Evolutionary conservation across 2,329 filamentous ascomycete species (phyloP).

Genomic region (Gaeumannomyces sp.): DNA sequence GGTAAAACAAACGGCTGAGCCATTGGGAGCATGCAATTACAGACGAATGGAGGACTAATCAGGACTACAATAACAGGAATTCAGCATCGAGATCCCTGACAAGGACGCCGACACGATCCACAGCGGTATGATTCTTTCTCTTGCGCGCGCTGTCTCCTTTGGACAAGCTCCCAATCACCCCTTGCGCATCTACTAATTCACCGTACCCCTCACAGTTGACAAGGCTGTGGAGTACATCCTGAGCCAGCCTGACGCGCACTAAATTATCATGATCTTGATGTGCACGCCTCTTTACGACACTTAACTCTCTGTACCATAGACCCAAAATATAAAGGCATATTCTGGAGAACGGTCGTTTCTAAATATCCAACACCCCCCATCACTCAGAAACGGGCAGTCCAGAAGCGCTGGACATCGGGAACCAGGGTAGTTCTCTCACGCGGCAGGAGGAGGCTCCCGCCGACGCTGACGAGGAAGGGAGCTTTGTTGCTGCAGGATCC

Average conservation of each 20-base stretch:
- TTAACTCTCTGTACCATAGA: constrained; percentile 14
- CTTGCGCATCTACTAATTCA: neutral
- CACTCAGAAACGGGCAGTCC: too few species aligned
- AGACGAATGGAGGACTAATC: constrained; percentile 14
- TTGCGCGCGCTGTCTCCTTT: too few species aligned
- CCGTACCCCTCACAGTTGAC: constrained; percentile 56
- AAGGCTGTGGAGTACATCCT: constrained; percentile 94
- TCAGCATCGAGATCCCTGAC: constrained; percentile 94
- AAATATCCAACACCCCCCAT: neutral
- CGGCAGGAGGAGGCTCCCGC: neutral
- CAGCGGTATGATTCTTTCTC: constrained; percentile 61
- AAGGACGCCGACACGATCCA: constrained; percentile 93
- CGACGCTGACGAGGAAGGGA: neutral
- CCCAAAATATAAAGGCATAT: constrained; percentile 9
- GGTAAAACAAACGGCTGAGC: constrained; percentile 39
- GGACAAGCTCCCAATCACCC: too few species aligned
- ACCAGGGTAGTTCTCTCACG: neutral
- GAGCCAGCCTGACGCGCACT: constrained; percentile 84
- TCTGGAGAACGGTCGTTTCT: neutral
- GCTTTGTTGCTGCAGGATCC: too few species aligned
- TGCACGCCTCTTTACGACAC: constrained; percentile 9
- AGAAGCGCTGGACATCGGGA: neutral
- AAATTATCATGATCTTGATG: constrained; percentile 20
- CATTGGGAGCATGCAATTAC: neutral
- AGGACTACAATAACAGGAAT: constrained; percentile 35